Base-by-base conservation (phyloP, 352 stramenopile species). In the Vaucheria bursata region DNA sequence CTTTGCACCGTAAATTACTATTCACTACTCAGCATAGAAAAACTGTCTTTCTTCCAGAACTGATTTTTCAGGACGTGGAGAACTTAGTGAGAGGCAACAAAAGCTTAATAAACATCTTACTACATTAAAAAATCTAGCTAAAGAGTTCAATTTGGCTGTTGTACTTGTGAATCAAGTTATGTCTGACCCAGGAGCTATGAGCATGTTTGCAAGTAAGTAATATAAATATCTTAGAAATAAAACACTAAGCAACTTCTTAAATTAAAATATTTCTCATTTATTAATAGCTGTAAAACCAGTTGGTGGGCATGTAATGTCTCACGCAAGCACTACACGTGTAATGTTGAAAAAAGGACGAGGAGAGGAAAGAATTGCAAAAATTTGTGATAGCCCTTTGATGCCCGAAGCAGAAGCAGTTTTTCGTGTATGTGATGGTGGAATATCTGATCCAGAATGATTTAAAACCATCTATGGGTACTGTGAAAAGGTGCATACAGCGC, bases 141-240 rank as follows among this genome's bases (percentile, higher is more conserved):
- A 97, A 87, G 92, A 97, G 79, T 95, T 96, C 83, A 96, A 97
- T 79, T 88, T 97, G 36, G 93, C 93, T 0, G 91, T 96, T 49
- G 80, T 96, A 25, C 81, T 96, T 39, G 88, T 94, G 18, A 96
- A 96, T 73, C 91, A 96, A 88, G 89, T 93, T 33, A 95, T 93
- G 88, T 88, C 90, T 36, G 90, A 95, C 80, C 90, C 91, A 3
- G 87, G 88, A 6, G 90, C 86, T 1, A 91, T 89, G 53, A 78
- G 87, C 33, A 93, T 93, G 86, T 93, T 94, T 82, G 88, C 66
- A 3, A 78, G 53, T 68, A 31, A 80, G 4, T 78, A 59, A 29
- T 32, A 39, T 25, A 5, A 74, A 5, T 6, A 49, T 29, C 39
- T 32, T 39, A 5, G 45, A 18, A 18, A 59, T 25, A 18, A 25